Conservation (phyloP, 164 flowering plant genomes). For the Buxus sempervirens region DNA sequence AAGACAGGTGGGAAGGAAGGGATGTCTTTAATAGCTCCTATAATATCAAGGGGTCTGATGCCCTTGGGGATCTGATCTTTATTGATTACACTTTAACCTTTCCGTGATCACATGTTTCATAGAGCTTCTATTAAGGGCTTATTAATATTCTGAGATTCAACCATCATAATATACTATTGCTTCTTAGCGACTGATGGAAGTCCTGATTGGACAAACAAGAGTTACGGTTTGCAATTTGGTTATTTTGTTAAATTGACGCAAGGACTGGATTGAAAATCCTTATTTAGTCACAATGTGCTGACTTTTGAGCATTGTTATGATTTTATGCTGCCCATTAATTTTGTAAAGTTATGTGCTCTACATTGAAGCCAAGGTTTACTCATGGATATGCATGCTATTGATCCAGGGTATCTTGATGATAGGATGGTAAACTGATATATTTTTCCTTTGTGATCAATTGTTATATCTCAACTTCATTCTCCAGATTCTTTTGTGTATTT, state of each 20-base stretch:
- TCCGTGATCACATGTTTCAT: background rate
- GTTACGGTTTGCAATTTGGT: background rate
- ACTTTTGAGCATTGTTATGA: background rate
- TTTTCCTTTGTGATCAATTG: too few relatives aligned
- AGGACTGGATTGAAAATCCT: background rate
- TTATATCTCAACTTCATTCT: background rate
- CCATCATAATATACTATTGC: too few relatives aligned
- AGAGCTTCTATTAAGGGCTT: background rate
- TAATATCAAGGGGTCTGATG: background rate
- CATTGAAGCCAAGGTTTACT: too few relatives aligned
- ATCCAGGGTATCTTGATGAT: too few relatives aligned
- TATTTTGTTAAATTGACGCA: background rate
- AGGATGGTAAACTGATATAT: too few relatives aligned
- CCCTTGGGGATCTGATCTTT: background rate
- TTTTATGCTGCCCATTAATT: background rate
- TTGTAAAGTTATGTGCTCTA: too few relatives aligned
- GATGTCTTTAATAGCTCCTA: background rate
- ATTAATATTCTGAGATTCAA: too few relatives aligned
- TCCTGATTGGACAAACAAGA: background rate
- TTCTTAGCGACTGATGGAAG: background rate
- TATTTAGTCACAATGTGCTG: background rate
- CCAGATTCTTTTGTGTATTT: background rate
- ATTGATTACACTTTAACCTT: background rate
- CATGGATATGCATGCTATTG: too few relatives aligned
- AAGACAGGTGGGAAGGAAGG: background rate